These are phyloP conservation scores for Clarireedia paspali DNA, from an alignment of 2,329 filamentous ascomycete species.

Conservation along the genomic window DNA sequence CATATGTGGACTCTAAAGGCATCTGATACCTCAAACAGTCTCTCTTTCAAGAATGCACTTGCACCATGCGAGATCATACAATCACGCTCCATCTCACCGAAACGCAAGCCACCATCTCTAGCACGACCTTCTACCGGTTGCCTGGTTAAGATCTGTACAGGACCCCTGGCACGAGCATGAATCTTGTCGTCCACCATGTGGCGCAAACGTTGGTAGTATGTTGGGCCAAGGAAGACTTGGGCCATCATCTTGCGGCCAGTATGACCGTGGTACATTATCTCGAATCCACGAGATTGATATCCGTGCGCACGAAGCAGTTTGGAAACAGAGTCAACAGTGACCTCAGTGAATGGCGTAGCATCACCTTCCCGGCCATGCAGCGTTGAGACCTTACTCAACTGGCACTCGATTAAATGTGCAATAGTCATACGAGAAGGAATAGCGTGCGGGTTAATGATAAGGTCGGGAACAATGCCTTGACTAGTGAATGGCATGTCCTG, in stretches of 20 bases:
- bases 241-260: conserved; percentile 89
- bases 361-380: conserved; percentile 94
- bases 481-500: conserved; percentile 98
- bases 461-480: conserved; percentile 85
- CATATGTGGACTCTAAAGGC: conserved; percentile 97
- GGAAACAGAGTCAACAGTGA: conserved; percentile 91
- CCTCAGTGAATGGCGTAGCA: conserved; percentile 94
- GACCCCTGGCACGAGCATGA: conserved; percentile 93
- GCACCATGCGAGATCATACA: conserved; percentile 99
- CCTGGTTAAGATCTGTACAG: conserved; percentile 92
- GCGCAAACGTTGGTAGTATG: conserved; percentile 95
- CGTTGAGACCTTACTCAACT: conserved; percentile 91
- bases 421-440: conserved; percentile 99
- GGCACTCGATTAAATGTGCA: conserved; percentile 98
- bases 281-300: conserved; percentile 94
- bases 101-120: conserved; percentile 92
- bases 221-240: conserved; percentile 94
- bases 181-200: conserved; percentile 99
- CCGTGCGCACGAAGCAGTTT: conserved; percentile 78
- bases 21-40: conserved; percentile 94
- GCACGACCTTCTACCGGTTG: conserved; percentile 98
- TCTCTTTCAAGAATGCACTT: conserved; percentile 92
- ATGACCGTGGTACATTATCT: conserved; percentile 98
- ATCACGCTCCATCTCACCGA: conserved; percentile 99
- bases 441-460: conserved; percentile 98